These are phyloP conservation scores for Dothiorella sarmentorum DNA, from an alignment of 2,329 filamentous ascomycete species.

Conservation along the genomic window DNA sequence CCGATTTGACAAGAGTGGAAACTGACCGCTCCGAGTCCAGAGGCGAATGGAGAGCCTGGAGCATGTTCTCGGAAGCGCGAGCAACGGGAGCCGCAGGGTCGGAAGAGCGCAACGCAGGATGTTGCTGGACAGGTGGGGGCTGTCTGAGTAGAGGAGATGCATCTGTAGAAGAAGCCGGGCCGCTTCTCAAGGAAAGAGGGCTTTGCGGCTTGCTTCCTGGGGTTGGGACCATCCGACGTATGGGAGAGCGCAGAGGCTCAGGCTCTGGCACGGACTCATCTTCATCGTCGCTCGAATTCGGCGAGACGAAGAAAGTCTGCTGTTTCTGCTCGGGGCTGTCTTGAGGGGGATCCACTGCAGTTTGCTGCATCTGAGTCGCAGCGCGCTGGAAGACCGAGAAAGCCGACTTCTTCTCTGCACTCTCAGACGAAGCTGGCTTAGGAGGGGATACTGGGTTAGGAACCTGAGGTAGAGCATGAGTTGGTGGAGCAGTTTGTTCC, in stretches of 20 bases:
- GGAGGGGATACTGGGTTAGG: not conserved
- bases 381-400: slow-evolving; percentile 48
- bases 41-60: slow-evolving; percentile 15
- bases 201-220: slow-evolving; percentile 3
- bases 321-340: slow-evolving; percentile 21
- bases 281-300: slow-evolving; percentile 34
- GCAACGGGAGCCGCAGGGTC: not conserved
- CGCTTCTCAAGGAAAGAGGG: not conserved
- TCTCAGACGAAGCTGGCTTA: not conserved
- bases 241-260: slow-evolving; percentile 19
- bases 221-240: slow-evolving; percentile 14
- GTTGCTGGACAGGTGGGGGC: not conserved
- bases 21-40: slow-evolving; percentile 1
- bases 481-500: not conserved
- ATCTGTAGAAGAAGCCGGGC: not conserved
- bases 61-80: slow-evolving; percentile 4
- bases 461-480: not conserved
- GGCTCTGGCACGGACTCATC: slow-evolving; percentile 26
- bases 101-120: slow-evolving; percentile 2
- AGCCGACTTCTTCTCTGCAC: slow-evolving; percentile 22
- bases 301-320: slow-evolving; percentile 35
- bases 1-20: slow-evolving; percentile 19
- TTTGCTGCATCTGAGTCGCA: slow-evolving; percentile 38
- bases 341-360: not conserved
- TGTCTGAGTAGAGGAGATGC: not conserved